Conservation (phyloP, 2,329 filamentous ascomycete genomes). For the Dactylonectria estremocensis region DNA sequence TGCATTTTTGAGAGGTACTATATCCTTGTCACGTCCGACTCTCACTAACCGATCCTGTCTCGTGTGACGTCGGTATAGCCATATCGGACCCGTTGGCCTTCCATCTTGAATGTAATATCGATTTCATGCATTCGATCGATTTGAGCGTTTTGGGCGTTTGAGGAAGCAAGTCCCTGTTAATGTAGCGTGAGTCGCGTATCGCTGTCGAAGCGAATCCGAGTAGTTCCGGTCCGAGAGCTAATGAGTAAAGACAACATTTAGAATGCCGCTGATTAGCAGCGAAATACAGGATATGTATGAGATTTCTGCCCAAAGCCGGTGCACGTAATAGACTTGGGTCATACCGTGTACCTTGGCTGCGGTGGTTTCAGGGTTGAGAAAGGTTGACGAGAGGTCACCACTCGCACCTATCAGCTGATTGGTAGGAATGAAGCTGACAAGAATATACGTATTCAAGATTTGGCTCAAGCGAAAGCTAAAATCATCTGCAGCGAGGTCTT, state of each 20-base stretch:
- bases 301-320: not conserved
- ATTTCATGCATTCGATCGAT: not conserved
- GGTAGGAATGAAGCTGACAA: not conserved
- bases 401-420: not conserved
- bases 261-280: not conserved
- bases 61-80: not conserved
- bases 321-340: not conserved
- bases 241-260: constrained; percentile 32
- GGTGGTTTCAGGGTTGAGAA: not conserved
- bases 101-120: not conserved
- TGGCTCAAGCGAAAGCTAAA: not conserved
- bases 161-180: not conserved
- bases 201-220: constrained; percentile 33
- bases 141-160: not conserved
- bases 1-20: not conserved
- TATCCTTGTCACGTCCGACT: not conserved
- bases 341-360: not conserved
- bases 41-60: not conserved
- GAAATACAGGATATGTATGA: not conserved
- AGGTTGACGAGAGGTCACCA: not conserved
- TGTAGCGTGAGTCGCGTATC: constrained; percentile 21
- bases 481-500: not conserved
- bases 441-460: not conserved
- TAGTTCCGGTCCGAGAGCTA: constrained; percentile 34
- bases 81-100: not conserved